Base-by-base conservation (phyloP, 305 asterid genomes). In the Ilex paraguariensis region DNA sequence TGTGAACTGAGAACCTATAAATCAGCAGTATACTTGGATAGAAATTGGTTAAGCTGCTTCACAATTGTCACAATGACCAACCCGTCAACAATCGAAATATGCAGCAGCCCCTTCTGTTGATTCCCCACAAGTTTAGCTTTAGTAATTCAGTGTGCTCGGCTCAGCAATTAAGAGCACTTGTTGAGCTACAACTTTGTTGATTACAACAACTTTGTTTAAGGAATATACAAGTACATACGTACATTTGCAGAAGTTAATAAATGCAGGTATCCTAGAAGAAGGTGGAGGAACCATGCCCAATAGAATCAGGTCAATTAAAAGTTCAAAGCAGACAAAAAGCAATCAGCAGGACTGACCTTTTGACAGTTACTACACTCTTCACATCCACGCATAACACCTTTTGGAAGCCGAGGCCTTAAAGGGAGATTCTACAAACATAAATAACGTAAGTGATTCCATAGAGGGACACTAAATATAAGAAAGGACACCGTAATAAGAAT, bases 301-400 rank as follows among this genome's bases (percentile, higher is more conserved):
- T 49, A 5, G 16, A 54, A 36, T 36, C 58, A 14, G 7, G 32
- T 2, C 32, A 21, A n/a, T 5, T n/a, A 16, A 21, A 54, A 15
- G 13, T 54, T 54, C 58, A 6, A 54, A 21, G 32, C 6, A n/a
- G 53, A 49, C 11, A 49, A 49, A 15, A 16, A 54, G n/a, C 6
- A 15, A 3, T 7, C 6, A 21, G 30, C 32, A 10, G 13, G 15
- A 54, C 80, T 70, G 52, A 74, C 95, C 95, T 73, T 84, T 72
- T 82, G 92, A 79, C 92, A 82, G 75, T 72, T 75, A 68, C 67
- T 74, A 74, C 89, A 81, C 52, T 67, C 70, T 79, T 82, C 87
- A 77, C 92, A 87, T 58, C 89, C 95, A 54, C 91, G 87, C 66
- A 78, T 58, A 70, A 82, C 84, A 71, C 95, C 95, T 78, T 82